These are phyloP conservation scores for Rosa chinensis DNA, from an alignment of 306 rosid genomes.

Conservation along the genomic window DNA sequence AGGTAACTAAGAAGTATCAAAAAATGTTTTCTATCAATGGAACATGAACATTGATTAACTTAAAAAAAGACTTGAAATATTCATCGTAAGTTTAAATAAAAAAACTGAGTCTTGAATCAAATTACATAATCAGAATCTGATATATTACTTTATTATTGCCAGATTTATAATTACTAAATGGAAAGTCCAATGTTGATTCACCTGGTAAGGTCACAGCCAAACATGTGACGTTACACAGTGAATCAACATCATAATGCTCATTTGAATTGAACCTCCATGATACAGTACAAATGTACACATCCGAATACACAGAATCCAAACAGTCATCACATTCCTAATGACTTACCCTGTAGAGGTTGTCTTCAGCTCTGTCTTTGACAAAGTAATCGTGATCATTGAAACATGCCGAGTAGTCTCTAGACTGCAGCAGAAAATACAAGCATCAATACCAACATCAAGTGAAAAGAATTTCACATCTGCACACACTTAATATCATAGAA, in stretches of 20 bases:
- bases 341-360: constrained; percentile 76
- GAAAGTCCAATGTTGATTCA: not conserved
- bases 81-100: not conserved
- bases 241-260: not conserved
- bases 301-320: not conserved
- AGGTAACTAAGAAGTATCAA: not conserved
- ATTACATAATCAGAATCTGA: not conserved
- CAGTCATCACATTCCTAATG: not conserved
- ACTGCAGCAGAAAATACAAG: constrained; percentile 43
- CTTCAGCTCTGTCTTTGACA: constrained; percentile 66
- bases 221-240: not conserved
- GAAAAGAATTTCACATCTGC: constrained; percentile 17
- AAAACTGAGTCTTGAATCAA: not conserved
- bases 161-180: not conserved
- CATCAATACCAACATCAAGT: constrained; percentile 7
- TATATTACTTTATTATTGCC: not conserved
- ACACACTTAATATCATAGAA: not conserved
- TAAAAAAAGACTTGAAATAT: not conserved
- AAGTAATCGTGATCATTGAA: constrained; percentile 77
- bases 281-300: not conserved
- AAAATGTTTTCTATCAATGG: not conserved
- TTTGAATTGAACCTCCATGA: not conserved
- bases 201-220: not conserved
- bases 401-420: constrained; percentile 91
- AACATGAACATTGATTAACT: not conserved